phyloP scores from a whole-genome alignment of 202 grass and related monocot species.

The Cymbopogon flexuosus region DNA sequence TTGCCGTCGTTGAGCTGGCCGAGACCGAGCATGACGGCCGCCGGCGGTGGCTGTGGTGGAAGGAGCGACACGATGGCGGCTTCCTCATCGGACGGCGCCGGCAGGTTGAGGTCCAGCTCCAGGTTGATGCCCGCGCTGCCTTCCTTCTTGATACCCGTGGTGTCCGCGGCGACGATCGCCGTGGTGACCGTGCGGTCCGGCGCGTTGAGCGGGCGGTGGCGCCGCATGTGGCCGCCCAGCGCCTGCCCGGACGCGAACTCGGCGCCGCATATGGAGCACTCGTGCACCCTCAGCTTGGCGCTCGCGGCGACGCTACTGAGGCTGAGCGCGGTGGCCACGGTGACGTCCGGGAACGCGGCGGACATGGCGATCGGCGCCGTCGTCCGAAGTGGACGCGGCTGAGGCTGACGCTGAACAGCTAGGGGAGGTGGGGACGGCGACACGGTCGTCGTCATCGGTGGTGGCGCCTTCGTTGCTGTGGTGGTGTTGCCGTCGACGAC shows the following conservation, averaged over 20 bases:
- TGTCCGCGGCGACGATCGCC: background rate
- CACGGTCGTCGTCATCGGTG: background rate
- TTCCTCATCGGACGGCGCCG: conserved; percentile 56
- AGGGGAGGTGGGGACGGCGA: background rate
- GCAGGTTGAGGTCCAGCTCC: conserved; percentile 78
- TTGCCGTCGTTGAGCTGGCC: conserved; percentile 46
- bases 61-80: conserved; percentile 6
- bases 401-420: background rate
- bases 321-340: conserved; percentile 26
- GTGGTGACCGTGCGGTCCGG: conserved; percentile 18
- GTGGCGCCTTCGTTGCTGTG: background rate
- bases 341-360: conserved; percentile 22
- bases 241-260: conserved; percentile 92
- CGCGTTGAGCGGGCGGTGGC: conserved; percentile 60
- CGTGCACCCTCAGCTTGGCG: conserved; percentile 52
- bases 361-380: background rate
- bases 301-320: conserved; percentile 1
- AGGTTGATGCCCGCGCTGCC: conserved; percentile 37
- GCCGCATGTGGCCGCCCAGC: conserved; percentile 86
- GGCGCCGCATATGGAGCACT: conserved; percentile 84
- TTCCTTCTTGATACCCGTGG: conserved; percentile 38
- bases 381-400: background rate
- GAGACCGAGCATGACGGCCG: conserved; percentile 43
- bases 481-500: background rate
- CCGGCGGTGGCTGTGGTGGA: background rate